Conservation (phyloP, 768 basidiomycete genomes). For the Leccinellum rugosiceps region DNA sequence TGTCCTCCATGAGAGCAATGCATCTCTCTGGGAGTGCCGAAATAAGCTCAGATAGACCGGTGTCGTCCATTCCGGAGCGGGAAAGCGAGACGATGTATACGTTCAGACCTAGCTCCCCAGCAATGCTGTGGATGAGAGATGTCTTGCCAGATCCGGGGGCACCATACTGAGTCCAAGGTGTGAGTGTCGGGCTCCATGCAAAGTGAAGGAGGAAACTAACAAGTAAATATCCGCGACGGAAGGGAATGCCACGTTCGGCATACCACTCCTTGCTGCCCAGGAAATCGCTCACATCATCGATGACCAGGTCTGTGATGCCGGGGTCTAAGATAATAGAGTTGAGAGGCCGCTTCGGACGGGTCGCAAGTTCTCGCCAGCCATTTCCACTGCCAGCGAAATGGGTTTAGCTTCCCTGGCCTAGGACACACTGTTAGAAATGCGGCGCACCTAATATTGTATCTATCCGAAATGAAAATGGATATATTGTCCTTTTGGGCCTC, state of each 20-base stretch:
- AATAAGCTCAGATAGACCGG: constrained; percentile 53
- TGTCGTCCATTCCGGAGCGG: constrained; percentile 60
- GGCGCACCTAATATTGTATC: constrained; percentile 34
- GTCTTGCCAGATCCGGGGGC: constrained; percentile 80
- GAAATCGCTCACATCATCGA: constrained; percentile 72
- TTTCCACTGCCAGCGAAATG: constrained; percentile 21
- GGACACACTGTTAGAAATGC: background rate
- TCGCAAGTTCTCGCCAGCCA: constrained; percentile 53
- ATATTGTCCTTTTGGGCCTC: constrained; percentile 51
- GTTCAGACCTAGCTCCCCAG: constrained; percentile 73
- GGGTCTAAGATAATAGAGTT: constrained; percentile 69
- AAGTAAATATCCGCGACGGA: constrained; percentile 76
- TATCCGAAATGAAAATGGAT: constrained; percentile 50
- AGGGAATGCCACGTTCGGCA: constrained; percentile 72
- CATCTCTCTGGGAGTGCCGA: constrained; percentile 63
- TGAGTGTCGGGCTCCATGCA: background rate
- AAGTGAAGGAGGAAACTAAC: constrained; percentile 22
- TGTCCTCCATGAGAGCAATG: constrained; percentile 81
- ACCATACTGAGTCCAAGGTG: constrained; percentile 45
- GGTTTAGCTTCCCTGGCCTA: background rate
- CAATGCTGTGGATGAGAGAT: constrained; percentile 70
- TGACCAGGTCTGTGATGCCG: constrained; percentile 59
- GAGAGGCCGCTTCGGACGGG: constrained; percentile 62
- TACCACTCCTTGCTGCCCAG: constrained; percentile 71
- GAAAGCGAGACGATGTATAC: constrained; percentile 73